These are phyloP conservation scores for Galerina sulciceps DNA, from an alignment of 768 basidiomycete species.

Conservation along the genomic window DNA sequence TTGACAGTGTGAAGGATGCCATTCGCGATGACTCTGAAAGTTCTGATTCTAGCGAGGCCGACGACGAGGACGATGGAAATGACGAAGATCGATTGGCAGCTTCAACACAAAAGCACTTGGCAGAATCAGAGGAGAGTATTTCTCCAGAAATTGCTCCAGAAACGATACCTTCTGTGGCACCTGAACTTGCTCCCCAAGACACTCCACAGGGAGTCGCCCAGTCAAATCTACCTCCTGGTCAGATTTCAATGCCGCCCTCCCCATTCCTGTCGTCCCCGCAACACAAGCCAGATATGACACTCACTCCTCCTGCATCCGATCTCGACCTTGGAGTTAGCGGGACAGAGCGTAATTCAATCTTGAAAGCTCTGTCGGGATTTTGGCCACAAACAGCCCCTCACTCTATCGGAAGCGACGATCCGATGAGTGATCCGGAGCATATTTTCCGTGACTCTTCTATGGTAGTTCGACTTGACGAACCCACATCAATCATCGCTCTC, in stretches of 20 bases:
- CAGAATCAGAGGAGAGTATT: conserved; percentile 25
- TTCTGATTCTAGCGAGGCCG: conserved; percentile 66
- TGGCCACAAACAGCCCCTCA: conserved; percentile 71
- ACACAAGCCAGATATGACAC: conserved; percentile 36
- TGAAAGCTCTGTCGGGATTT: conserved; percentile 83
- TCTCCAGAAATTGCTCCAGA: conserved; percentile 27
- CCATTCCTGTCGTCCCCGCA: conserved; percentile 51
- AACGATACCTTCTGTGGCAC: conserved; percentile 26
- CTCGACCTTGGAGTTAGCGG: conserved; percentile 52
- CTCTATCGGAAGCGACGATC: conserved; percentile 66
- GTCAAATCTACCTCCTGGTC: conserved; percentile 26
- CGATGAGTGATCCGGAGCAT: conserved; percentile 83
- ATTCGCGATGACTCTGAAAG: conserved; percentile 72
- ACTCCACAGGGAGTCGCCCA: conserved; percentile 16
- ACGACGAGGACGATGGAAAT: conserved; percentile 56
- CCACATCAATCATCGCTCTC: conserved; percentile 96
- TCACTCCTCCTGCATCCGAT: conserved; percentile 42
- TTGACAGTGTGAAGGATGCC: conserved; percentile 90
- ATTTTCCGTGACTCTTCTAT: conserved; percentile 94
- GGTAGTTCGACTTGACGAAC: conserved; percentile 95
- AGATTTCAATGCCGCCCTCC: conserved; percentile 57
- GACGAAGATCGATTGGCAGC: conserved; percentile 42
- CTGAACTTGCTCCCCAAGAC: conserved; percentile 11
- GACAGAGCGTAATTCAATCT: conserved; percentile 71
- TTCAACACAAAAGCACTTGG: conserved; percentile 25